phyloP scores from a whole-genome alignment of 1,284 basidiomycete genomes.

The Kalmanozyma brasiliensis region DNA sequence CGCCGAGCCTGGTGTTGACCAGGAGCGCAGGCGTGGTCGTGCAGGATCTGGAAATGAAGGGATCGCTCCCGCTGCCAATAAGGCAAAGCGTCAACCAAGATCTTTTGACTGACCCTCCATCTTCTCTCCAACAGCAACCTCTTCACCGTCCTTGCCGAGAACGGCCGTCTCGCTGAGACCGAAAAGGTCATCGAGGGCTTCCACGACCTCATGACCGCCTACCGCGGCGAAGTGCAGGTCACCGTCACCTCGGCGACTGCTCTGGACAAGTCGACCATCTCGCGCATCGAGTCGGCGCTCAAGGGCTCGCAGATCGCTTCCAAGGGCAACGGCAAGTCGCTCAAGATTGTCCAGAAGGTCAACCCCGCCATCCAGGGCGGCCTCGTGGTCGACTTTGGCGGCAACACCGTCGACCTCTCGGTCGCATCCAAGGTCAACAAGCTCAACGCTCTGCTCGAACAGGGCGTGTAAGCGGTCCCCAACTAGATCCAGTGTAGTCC shows the following conservation, averaged over 20 bases:
- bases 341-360: constrained; percentile 66
- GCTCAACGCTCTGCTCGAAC: constrained; percentile 82
- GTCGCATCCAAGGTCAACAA: constrained; percentile 92
- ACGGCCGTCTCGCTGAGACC: constrained; percentile 87
- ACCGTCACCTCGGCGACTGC: constrained; percentile 77
- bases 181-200: constrained; percentile 90
- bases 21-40: too few relatives aligned
- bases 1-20: too few relatives aligned
- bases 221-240: constrained; percentile 93
- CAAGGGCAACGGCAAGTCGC: constrained; percentile 59
- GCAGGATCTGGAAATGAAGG: too few relatives aligned
- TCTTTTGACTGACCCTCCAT: constrained; percentile 2
- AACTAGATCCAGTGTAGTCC: too few relatives aligned
- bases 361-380: constrained; percentile 71
- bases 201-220: constrained; percentile 84
- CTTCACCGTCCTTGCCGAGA: constrained; percentile 88
- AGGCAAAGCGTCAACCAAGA: background rate
- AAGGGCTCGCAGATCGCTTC: constrained; percentile 62
- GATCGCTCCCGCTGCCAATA: background rate
- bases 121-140: constrained; percentile 74
- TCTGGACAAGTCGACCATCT: constrained; percentile 62
- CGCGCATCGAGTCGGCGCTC: constrained; percentile 65
- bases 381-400: constrained; percentile 94
- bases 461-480: constrained; percentile 33
- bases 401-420: constrained; percentile 95